Evolutionary conservation across 805 yeast genomes (phyloP).

Genomic region (Candida nonsorbophila): DNA sequence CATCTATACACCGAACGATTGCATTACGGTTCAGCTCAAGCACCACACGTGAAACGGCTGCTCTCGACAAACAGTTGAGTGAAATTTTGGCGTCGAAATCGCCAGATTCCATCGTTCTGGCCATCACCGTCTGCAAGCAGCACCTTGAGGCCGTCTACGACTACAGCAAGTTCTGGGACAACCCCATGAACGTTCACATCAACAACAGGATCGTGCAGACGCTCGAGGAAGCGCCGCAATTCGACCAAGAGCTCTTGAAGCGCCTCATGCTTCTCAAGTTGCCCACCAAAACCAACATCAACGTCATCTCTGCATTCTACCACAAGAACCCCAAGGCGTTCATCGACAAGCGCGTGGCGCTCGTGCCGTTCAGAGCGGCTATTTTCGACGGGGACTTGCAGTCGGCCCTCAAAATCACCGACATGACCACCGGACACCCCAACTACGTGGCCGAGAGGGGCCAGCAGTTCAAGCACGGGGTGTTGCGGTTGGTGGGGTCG

Average conservation of each 20-base stretch:
- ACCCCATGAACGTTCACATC: constrained; percentile 15
- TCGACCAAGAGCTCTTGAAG: constrained; percentile 19
- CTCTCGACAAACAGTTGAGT: too few relatives aligned
- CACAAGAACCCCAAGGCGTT: constrained; percentile 16
- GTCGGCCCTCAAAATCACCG: constrained; percentile 53
- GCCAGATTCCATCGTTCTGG: constrained; percentile 1
- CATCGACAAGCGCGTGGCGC: constrained; percentile 37
- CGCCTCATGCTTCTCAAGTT: constrained; percentile 26
- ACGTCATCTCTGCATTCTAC: constrained; percentile 20
- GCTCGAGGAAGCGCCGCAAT: constrained; percentile 10
- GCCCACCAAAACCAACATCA: constrained; percentile 24
- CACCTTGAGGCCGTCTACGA: constrained; percentile 13
- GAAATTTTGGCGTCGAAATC: too few relatives aligned
- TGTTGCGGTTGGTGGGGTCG: constrained; percentile 23
- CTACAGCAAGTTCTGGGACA: constrained; percentile 18
- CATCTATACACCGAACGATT: too few relatives aligned
- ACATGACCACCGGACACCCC: constrained; percentile 54
- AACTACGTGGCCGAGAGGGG: constrained; percentile 38
- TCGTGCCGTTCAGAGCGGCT: constrained; percentile 62
- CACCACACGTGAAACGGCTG: too few relatives aligned
- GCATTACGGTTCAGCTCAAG: too few relatives aligned
- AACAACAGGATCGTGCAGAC: constrained; percentile 15
- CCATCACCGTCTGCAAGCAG: constrained; percentile 18
- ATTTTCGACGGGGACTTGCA: constrained; percentile 54
- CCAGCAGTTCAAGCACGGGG: constrained; percentile 24